Evolutionary conservation across 2,329 filamentous ascomycete genomes (phyloP), one percentile per base, ranked within the genome.

Genomic region (Hawksworthiomyces lignivorus): DNA sequence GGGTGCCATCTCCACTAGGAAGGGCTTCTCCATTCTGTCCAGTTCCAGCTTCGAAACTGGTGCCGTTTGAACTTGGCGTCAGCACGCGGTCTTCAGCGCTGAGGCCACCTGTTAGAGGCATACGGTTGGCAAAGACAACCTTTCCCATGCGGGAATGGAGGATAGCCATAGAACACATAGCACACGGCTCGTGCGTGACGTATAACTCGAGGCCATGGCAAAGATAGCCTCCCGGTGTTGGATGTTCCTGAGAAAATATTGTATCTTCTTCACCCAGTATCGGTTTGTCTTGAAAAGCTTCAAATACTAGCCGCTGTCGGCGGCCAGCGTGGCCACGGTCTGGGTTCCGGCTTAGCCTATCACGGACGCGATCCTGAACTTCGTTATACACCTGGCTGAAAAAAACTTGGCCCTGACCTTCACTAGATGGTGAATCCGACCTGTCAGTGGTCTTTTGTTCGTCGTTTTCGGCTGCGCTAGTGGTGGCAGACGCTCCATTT

Each of bases 141-240:
- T 84, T 81, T 33, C 86, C 82, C 72, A 98, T 95, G 38, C 92
- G 79, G 8, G 90, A 96, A 59, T 97, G 89, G 18, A 97, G 72
- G 52, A 97, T 84, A 2, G 87, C 92, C 92, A 97, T 97, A 27
- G 85, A 87, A 64, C 92, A 98, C 77, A 94, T 94, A 46, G 94
- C 77, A 59, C 92, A 98, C 5, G 92, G 92, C 64, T 98, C 92
- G 57, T 97, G 89, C 3, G 89, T 95, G 47, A 94, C 72, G 64
- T 96, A 97, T 43, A 98, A 76, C 62, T 97, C 90, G 22, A 98
- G 74, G 41, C 87, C 86, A 51, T 94, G 87, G 64, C 90, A 97
- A 17, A 98, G 78, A 60, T 98, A 98, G 40, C 90, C 90, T 51
- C 87, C 85, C 24, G 77, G 74, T 50, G 71, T 75, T 30, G 74